Base-by-base conservation (phyloP, 2,329 filamentous ascomycete genomes). In the Claviceps spartinae region DNA sequence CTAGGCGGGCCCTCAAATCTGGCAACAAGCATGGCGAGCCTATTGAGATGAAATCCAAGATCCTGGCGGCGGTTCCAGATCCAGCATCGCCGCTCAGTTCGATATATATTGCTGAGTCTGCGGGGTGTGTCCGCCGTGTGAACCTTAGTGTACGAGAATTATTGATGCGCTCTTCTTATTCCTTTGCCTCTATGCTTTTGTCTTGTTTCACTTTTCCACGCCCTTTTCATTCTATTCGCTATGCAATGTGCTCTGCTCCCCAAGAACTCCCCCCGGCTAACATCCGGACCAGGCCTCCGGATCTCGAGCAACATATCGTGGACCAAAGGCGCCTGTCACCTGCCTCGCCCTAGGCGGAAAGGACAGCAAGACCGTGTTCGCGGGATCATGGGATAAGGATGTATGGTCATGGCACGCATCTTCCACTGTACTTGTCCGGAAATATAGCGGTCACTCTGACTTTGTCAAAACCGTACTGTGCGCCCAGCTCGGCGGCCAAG, bases 381-480 rank as follows among this genome's bases (percentile, higher is more conserved):
- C 88, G 24, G 91, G 90, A 37, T 93, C 84, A 54, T 98, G 93
- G 93, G 91, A 98, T 69, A 95, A 95, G 70, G 77, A 81, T 20
- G 78, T 97, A 53, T 95, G 89, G 83, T 86, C 85, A 36, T 96
- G 88, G 86, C 76, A 86, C 60, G 70, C 84, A 36, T 70, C 75
- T 18, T 79, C 79, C 3, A 73, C 72, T 44, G 65, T 72, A 34
- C 68, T 72, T 1, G 72, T 71, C n/a, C 75, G 71, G 55, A 82
- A 75, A 56, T 89, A 83, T 59, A 76, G 77, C 53, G 89, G 88
- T 4, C 91, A 97, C 66, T 74, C 78, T 1, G 93, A 98, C 69
- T 98, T 98, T 63, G 86, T 98, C 60, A 96, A 96, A 69, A 76
- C 85, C 4, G 71, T 97, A 3, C 69, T 85, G 14, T 81, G 77